Evolutionary conservation across 2,329 filamentous ascomycete species (phyloP).

Genomic region (Monilinia laxa): DNA sequence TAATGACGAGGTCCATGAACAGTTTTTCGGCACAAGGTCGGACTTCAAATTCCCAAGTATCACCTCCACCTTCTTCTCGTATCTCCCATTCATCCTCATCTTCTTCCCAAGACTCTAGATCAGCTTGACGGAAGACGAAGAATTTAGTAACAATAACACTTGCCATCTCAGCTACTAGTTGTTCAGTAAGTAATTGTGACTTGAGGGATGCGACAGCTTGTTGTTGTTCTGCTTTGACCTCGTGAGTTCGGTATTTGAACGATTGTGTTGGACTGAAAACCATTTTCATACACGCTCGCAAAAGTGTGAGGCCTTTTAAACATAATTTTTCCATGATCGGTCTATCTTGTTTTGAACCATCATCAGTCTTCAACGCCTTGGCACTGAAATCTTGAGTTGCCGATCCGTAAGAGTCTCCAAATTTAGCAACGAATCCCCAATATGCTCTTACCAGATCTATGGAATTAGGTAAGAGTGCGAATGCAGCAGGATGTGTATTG

Average conservation of each 20-base stretch:
- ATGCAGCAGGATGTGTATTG: slow-evolving; percentile 74
- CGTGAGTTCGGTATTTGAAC: slow-evolving; percentile 76
- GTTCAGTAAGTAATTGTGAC: slow-evolving; percentile 69
- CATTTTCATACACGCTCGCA: slow-evolving; percentile 82
- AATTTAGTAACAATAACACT: slow-evolving; percentile 83
- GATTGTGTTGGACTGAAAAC: slow-evolving; percentile 77
- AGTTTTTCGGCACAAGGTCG: slow-evolving; percentile 91
- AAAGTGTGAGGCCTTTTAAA: slow-evolving; percentile 76
- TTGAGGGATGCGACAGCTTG: slow-evolving; percentile 69
- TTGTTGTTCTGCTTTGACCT: slow-evolving; percentile 74
- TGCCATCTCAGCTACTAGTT: slow-evolving; percentile 77
- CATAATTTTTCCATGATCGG: slow-evolving; percentile 75
- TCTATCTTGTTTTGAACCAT: slow-evolving; percentile 52
- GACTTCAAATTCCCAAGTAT: slow-evolving; percentile 89
- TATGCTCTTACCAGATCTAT: slow-evolving; percentile 76
- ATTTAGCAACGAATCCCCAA: slow-evolving; percentile 76
- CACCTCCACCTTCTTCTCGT: slow-evolving; percentile 78
- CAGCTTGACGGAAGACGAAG: slow-evolving; percentile 80
- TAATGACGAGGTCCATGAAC: slow-evolving; percentile 85
- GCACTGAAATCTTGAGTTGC: slow-evolving; percentile 43
- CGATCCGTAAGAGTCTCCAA: slow-evolving; percentile 69
- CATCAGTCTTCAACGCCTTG: slow-evolving; percentile 49
- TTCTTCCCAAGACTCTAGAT: slow-evolving; percentile 89
- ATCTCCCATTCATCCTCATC: slow-evolving; percentile 96
- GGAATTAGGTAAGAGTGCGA: slow-evolving; percentile 77